These are phyloP conservation scores for Mallotus japonicus DNA, from an alignment of 441 rosid species.

Conservation along the genomic window DNA sequence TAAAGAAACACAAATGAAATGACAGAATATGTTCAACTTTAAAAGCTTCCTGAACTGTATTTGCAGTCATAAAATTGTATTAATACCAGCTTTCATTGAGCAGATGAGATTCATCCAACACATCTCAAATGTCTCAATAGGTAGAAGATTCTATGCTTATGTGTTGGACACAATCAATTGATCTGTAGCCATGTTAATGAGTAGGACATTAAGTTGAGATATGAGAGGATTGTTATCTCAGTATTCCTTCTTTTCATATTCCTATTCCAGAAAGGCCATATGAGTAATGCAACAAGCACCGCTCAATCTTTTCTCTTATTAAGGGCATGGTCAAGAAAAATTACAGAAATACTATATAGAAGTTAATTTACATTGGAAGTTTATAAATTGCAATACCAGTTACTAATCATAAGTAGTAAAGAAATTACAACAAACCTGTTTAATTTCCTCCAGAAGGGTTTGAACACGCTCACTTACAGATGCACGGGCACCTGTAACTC, in stretches of 20 bases:
- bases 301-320: not conserved
- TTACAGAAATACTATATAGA: not conserved
- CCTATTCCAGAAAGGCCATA: not conserved
- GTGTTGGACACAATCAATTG: not conserved
- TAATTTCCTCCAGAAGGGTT: constrained; percentile 63
- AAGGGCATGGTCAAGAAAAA: not conserved
- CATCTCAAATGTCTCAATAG: not conserved
- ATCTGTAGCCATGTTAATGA: not conserved
- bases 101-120: not conserved
- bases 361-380: not conserved
- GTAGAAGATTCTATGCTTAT: not conserved
- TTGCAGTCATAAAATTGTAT: not conserved
- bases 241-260: too few species aligned
- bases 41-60: not conserved
- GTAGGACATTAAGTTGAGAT: not conserved
- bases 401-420: not conserved
- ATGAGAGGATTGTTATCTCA: not conserved
- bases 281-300: not conserved
- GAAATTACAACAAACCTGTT: constrained; percentile 46
- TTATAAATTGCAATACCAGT: not conserved
- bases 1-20: not conserved
- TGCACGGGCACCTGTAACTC: constrained; percentile 88
- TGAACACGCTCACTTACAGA: constrained; percentile 64
- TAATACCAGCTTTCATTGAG: not conserved
- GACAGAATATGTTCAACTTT: not conserved